Percentiles rank a stretch among this genome's conserved stretches.
Conservation (phyloP, 2,329 filamentous ascomycete genomes). For the Colletotrichum tamarilloi region DNA sequence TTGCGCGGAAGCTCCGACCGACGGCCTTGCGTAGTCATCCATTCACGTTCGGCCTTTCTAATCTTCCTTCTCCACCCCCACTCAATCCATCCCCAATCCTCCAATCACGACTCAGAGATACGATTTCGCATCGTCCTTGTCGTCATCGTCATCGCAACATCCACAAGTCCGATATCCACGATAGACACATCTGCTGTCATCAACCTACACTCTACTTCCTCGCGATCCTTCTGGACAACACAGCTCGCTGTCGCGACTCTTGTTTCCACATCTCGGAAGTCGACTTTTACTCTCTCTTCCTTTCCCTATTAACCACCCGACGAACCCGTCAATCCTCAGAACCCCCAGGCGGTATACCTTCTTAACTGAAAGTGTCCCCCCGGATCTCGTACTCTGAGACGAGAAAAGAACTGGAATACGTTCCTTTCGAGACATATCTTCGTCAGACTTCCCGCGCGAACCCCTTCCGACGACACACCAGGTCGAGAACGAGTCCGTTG, state of each 20-base stretch:
- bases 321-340: slow-evolving; percentile 23
- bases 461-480: slow-evolving; percentile 32
- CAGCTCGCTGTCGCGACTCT: slow-evolving; percentile 1
- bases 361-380: slow-evolving; percentile 30
- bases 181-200: slow-evolving; percentile 1
- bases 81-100: slow-evolving; percentile 39
- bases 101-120: slow-evolving; percentile 35
- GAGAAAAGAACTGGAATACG: slow-evolving; percentile 56
- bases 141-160: slow-evolving; percentile 18
- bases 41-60: slow-evolving; percentile 58
- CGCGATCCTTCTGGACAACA: not conserved
- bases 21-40: slow-evolving; percentile 61
- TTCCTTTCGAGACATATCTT: slow-evolving; percentile 42
- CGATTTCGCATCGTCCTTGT: slow-evolving; percentile 22
- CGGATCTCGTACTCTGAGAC: slow-evolving; percentile 23
- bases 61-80: slow-evolving; percentile 46
- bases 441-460: slow-evolving; percentile 34
- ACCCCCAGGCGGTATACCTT: slow-evolving; percentile 22
- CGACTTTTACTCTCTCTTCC: slow-evolving; percentile 9
- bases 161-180: not conserved
- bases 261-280: slow-evolving; percentile 5
- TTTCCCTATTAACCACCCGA: slow-evolving; percentile 19
- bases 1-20: slow-evolving; percentile 68
- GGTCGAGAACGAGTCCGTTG: slow-evolving; percentile 37
- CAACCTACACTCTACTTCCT: not conserved